Percentiles rank a stretch among this genome's conserved stretches.
Conservation (phyloP, 805 yeast genomes). For the Yamadazyma sp. region DNA sequence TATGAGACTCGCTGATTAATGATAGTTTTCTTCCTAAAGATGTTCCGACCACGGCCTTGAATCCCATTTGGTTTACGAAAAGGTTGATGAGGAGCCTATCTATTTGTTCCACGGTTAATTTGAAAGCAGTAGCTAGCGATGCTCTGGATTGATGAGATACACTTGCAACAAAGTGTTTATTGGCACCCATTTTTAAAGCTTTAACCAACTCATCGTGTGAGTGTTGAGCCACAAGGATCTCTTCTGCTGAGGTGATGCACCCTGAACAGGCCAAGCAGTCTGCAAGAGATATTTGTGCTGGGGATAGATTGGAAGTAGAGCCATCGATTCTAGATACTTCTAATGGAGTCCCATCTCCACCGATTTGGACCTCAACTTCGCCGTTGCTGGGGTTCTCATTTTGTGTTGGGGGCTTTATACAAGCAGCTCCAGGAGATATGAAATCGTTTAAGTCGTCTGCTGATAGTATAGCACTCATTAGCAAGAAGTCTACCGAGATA, state of each 20-base stretch:
- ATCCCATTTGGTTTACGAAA: conserved; percentile 61
- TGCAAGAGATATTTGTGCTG: conserved; percentile 85
- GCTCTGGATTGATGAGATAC: conserved; percentile 85
- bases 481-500: neutral
- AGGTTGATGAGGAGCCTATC: conserved; percentile 64
- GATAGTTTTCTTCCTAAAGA: conserved; percentile 77
- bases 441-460: conserved; percentile 93
- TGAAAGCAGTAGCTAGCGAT: conserved; percentile 70
- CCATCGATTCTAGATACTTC: conserved; percentile 69
- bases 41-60: conserved; percentile 76
- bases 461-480: conserved; percentile 84
- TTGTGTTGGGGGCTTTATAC: conserved; percentile 67
- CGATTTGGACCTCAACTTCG: conserved; percentile 58
- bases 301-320: conserved; percentile 50
- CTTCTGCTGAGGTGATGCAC: conserved; percentile 97
- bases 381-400: conserved; percentile 26
- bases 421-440: conserved; percentile 91
- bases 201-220: conserved; percentile 76
- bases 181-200: conserved; percentile 41
- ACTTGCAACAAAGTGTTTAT: conserved; percentile 64
- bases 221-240: conserved; percentile 85
- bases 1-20: conserved; percentile 43
- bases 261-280: conserved; percentile 98
- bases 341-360: conserved; percentile 55
- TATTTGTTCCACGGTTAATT: conserved; percentile 48